Evolutionary conservation across 2,329 filamentous ascomycete genomes (phyloP), one percentile per base, ranked within the genome.

Genomic region (Fusarium zealandicum): DNA sequence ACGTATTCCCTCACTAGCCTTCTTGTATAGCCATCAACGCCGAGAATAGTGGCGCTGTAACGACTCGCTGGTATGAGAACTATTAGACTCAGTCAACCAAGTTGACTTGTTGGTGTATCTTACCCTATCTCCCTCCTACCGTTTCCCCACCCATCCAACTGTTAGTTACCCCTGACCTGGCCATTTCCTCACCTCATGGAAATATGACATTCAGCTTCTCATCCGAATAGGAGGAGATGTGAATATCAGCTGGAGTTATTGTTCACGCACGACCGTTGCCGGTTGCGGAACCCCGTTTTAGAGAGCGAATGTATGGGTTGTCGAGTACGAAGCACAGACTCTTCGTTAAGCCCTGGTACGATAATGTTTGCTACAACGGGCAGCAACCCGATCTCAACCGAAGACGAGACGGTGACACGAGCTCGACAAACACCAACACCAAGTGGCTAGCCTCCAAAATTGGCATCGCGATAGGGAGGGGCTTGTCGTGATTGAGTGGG

Each of bases 121-220:
- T 28, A 27, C 27, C 18, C 37, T 14, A 46, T 32, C 43, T 51
- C 28, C 39, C 40, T 55, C 22, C 41, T 14, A 30, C 47, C n/a
- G 13, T 31, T 28, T 27, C 47, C 52, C 64, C 61, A 64, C 49
- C 51, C 49, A 49, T 37, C 44, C 54, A 61, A 50, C 44, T 47
- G 20, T 27, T 25, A 25, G 8, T 17, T 41, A 54, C 50, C 63
- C 63, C 58, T 57, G 51, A 46, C 47, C 46, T 36, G 56, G 48
- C 40, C 50, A 37, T 47, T 42, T 48, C 36, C 30, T 31, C 13
- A 13, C 27, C 4, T 30, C 36, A 22, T 28, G 27, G 25, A 38
- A 31, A n/a, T 40, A 33, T 31, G 42, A 25, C 43, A 38, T 39
- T 41, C 25, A 28, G 12, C 38, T 35, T 20, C 14, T 13, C 13